Base-by-base conservation (phyloP, 257 asterid genomes). In the Salvia hispanica region DNA sequence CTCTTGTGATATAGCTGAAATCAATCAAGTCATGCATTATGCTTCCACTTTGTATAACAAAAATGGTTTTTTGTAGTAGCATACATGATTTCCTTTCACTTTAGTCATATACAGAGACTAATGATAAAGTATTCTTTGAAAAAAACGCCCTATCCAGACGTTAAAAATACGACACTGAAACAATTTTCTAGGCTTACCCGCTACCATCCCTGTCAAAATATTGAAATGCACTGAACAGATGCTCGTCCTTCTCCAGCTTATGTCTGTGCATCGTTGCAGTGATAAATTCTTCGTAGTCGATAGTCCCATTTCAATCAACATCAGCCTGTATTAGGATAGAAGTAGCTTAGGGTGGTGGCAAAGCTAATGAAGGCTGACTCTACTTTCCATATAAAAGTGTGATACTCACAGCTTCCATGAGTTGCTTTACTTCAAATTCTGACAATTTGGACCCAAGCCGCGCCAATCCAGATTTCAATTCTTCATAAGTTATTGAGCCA, bases 231-330 rank as follows among this genome's bases (percentile, higher is more conserved):
- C 77, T 74, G 69, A 73, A 91, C 48, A 91, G 80, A 80, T 91
- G 91, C 69, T 91, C 98, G 45, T 91, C 96, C 74, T 86, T 86
- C 80, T 91, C 98, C 36, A 91, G 94, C 76, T 78, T 83, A 74
- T 91, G 98, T 69, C 96, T 86, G 77, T 91, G 98, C 98, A 91
- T 91, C 11, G 98, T 91, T 13, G 96, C 98, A 37, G 98, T 87
- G 69, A 91, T 89, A 67, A 91, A 91, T 78, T 91, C 98, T 15
- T 87, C 81, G 71, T 91, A 91, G 83, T 91, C 98, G 34, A 91
- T 91, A 28, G 98, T 77, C 68, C 98, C 98, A 6, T 87, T 91
- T 67, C 98, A 96, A 74, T 91, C 98, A 71, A 91, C 98, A 67
- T 91, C 98, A 61, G 98, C 98, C 98, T 91, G 88, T 66, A 61